Conservation (phyloP, 352 stramenopile species). For the Peronospora belbahrii region DNA sequence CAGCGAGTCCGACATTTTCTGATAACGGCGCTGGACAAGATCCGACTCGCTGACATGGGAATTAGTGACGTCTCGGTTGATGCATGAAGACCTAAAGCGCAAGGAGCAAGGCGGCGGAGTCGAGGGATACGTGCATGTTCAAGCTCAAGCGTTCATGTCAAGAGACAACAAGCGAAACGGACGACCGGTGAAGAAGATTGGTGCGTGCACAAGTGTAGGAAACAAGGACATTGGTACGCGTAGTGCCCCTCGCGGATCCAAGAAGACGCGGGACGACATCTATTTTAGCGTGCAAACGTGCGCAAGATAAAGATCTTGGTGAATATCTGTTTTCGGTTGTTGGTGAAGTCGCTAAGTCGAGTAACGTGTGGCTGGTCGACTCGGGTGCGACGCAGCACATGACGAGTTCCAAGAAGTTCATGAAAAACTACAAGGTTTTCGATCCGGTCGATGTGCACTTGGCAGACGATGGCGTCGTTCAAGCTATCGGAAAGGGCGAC, state of each 20-base stretch:
- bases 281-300: neutral
- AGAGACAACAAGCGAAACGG: neutral
- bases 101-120: neutral
- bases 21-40: too few relatives aligned
- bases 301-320: neutral
- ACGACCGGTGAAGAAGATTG: neutral
- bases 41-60: too few relatives aligned
- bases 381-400: slow-evolving; percentile 6
- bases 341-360: too few relatives aligned
- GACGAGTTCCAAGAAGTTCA: slow-evolving; percentile 3
- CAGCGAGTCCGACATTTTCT: neutral
- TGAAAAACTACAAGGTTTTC: too few relatives aligned
- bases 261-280: neutral
- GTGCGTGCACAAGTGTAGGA: neutral
- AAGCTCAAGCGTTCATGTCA: neutral
- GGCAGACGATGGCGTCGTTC: too few relatives aligned
- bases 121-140: neutral
- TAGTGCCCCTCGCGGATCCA: neutral
- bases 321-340: slow-evolving; percentile 1
- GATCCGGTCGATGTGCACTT: too few relatives aligned
- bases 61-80: too few relatives aligned
- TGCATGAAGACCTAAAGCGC: neutral
- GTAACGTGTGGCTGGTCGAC: too few relatives aligned
- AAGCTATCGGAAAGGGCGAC: too few relatives aligned
- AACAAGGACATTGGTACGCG: slow-evolving; percentile 1